Base-by-base conservation (phyloP, 2,329 filamentous ascomycete genomes). In the Hypoxylon sp. region DNA sequence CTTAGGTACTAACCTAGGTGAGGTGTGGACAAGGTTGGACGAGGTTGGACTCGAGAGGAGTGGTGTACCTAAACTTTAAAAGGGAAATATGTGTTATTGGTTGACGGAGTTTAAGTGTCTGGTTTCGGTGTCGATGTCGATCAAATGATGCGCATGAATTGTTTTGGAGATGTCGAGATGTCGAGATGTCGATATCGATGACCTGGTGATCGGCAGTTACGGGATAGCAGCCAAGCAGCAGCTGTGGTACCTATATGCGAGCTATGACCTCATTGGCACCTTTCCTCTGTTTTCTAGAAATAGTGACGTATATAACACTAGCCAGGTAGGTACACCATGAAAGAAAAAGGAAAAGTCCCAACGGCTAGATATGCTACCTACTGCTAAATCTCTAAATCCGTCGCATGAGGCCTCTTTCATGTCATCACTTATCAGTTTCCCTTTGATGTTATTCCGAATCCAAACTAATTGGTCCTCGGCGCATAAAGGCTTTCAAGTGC, bases 141-240 rank as follows among this genome's bases (percentile, higher is more conserved):
- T 65, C 65, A 49, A 56, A 65, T 67, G 59, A 68, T 64, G 57
- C 17, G 49, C 56, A 65, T 63, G 13, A 44, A 56, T 26, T 63
- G 34, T 66, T 60, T 34, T 34, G 10, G 10, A 34, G 30, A 32
- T 32, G 56, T 55, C 49, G 62, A 39, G 55, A 59, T 47, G 11
- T 30, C 39, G 28, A 39, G 39, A 37, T 19, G 8, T 32, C 47
- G 22, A 54, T 50, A 53, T 62, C 57, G 52, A 65, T 67, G 61
- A 54, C 46, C 64, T 57, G 59, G 59, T 65, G 64, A 65, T 67
- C 67, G 61, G 67, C 59, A 58, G 60, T 59, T 67, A 59, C 64
- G 67, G 64, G 51, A 65, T 53, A 58, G 49, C 19, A 56, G 30
- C 51, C 4, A 10, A 39, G 11, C 13, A 39, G 24, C 24, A 26